Conservation (phyloP, 441 rosid genomes). For the Lepidium campestre region DNA sequence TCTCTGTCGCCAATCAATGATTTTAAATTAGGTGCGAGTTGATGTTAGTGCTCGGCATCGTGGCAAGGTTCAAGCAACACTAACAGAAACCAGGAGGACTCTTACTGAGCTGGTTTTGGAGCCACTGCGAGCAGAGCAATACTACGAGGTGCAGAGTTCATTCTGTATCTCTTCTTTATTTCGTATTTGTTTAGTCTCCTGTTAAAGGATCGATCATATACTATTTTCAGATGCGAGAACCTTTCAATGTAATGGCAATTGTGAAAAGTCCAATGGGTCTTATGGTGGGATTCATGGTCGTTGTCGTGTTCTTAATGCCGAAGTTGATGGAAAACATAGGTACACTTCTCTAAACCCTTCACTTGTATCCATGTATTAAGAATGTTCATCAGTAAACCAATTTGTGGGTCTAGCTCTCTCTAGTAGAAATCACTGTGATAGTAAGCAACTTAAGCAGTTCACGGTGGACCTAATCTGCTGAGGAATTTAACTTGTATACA, state of each 20-base stretch:
- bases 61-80: slow-evolving; percentile 92
- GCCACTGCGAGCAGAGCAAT: slow-evolving; percentile 76
- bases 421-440: background rate
- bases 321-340: slow-evolving; percentile 95
- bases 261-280: slow-evolving; percentile 99
- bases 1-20: background rate
- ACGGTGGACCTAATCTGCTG: background rate
- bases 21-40: slow-evolving; percentile 64
- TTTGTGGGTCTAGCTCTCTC: background rate
- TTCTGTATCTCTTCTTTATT: background rate
- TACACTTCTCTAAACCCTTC: slow-evolving; percentile 27
- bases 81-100: slow-evolving; percentile 88
- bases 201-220: slow-evolving; percentile 10
- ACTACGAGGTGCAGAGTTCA: slow-evolving; percentile 64
- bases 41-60: slow-evolving; percentile 97
- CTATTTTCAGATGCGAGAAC: slow-evolving; percentile 71
- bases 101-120: slow-evolving; percentile 83
- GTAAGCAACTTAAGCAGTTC: background rate
- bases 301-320: slow-evolving; percentile 90
- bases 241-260: slow-evolving; percentile 75
- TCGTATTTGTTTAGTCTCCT: background rate
- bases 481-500: background rate
- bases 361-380: background rate
- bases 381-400: background rate
- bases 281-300: slow-evolving; percentile 94